Evolutionary conservation across 345 rosid species (phyloP).

Genomic region (Gossypium rotundifolium): DNA sequence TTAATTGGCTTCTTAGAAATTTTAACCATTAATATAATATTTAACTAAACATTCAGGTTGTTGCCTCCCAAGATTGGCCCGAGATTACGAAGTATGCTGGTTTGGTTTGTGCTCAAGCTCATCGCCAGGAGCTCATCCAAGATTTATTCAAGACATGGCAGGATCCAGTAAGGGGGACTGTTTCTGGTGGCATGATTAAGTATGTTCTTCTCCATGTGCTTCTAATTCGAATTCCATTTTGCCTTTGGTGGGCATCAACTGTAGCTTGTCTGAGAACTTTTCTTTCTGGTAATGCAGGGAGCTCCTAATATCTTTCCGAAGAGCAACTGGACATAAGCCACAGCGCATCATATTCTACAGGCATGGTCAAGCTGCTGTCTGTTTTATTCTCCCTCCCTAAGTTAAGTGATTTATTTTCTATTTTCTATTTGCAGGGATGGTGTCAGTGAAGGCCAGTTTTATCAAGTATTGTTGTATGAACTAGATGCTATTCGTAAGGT

Average conservation of each 20-base stretch:
- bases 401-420: background rate
- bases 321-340: slow-evolving; percentile 94
- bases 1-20: background rate
- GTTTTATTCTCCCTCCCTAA: background rate
- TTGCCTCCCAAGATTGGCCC: slow-evolving; percentile 99
- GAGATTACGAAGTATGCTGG: slow-evolving; percentile 98
- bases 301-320: slow-evolving; percentile 85
- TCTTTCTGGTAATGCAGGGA: slow-evolving; percentile 43
- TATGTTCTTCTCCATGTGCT: slow-evolving; percentile 23
- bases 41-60: slow-evolving; percentile 51
- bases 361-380: slow-evolving; percentile 19
- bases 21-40: background rate
- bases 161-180: slow-evolving; percentile 86
- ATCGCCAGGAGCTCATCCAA: slow-evolving; percentile 97
- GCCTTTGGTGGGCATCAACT: background rate
- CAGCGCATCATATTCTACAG: slow-evolving; percentile 94
- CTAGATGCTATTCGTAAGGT: slow-evolving; percentile 98
- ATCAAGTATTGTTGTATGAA: slow-evolving; percentile 88
- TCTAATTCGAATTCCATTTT: background rate
- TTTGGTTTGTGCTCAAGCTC: slow-evolving; percentile 96
- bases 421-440: slow-evolving; percentile 62
- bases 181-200: slow-evolving; percentile 98
- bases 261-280: background rate
- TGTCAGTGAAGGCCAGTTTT: slow-evolving; percentile 96
- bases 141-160: slow-evolving; percentile 91